Evolutionary conservation across 495 filamentous ascomycete species (phyloP).

Genomic region (Aspergillus biplanus): DNA sequence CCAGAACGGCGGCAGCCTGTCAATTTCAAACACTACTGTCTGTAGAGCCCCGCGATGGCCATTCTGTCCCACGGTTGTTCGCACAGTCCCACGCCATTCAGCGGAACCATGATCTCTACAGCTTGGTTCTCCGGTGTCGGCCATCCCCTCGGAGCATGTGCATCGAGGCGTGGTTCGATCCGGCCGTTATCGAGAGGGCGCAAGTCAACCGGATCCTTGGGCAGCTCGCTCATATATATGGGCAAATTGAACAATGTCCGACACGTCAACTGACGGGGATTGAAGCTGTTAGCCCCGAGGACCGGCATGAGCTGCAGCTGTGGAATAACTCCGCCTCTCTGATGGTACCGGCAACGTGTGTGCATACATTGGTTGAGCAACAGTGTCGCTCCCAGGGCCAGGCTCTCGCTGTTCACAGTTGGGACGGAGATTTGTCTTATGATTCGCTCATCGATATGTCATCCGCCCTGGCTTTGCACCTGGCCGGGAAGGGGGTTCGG

Average conservation of each 20-base stretch:
- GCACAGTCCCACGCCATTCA: constrained; percentile 6
- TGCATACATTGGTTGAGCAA: constrained; percentile 19
- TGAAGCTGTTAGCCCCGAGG: constrained; percentile 10
- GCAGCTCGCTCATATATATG: constrained; percentile 1
- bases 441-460: constrained; percentile 19
- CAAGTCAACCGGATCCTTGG: constrained; percentile 4
- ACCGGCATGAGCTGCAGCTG: not conserved
- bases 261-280: not conserved
- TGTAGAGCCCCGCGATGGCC: constrained; percentile 34
- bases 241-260: not conserved
- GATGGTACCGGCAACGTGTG: not conserved
- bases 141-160: constrained; percentile 30
- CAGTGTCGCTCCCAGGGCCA: constrained; percentile 20
- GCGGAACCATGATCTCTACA: constrained; percentile 27
- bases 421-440: constrained; percentile 31
- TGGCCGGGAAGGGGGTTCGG: constrained; percentile 36
- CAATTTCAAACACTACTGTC: constrained; percentile 41
- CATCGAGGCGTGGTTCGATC: constrained; percentile 7
- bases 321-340: not conserved
- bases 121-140: constrained; percentile 41
- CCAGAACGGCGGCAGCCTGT: constrained; percentile 34
- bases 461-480: constrained; percentile 13
- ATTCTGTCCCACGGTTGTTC: constrained; percentile 12
- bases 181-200: not conserved
- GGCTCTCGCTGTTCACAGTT: constrained; percentile 23